These are phyloP conservation scores for Chlamydomonas schloesseri DNA, from an alignment of 139 green algal species.

Conservation along the genomic window DNA sequence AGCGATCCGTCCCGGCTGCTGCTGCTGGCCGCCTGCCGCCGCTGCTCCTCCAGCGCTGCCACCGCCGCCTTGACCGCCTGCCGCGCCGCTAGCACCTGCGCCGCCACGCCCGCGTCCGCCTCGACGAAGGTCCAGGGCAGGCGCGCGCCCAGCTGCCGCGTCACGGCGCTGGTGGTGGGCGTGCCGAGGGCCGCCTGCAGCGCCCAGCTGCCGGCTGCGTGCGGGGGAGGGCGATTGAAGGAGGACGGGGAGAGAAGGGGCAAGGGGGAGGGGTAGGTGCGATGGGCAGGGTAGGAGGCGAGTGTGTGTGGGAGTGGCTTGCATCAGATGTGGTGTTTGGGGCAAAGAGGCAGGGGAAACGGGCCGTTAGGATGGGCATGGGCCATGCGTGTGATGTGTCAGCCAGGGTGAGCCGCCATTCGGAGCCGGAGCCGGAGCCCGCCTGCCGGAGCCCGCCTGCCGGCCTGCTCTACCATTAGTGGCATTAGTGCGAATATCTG, in stretches of 20 bases:
- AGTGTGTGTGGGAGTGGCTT: too few relatives aligned
- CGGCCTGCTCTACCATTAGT: too few relatives aligned
- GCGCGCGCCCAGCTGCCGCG: slow-evolving; percentile 48
- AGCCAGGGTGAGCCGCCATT: too few relatives aligned
- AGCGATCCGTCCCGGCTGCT: neutral
- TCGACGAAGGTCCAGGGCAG: slow-evolving; percentile 28
- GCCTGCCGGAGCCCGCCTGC: too few relatives aligned
- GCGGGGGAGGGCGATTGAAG: neutral
- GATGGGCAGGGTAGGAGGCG: neutral
- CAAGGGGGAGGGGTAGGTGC: neutral
- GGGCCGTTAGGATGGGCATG: too few relatives aligned
- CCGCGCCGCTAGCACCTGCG: neutral
- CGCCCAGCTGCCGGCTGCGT: slow-evolving; percentile 12
- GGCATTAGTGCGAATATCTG: too few relatives aligned
- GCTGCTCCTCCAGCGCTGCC: slow-evolving; percentile 24
- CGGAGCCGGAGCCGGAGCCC: too few relatives aligned
- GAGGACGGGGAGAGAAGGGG: neutral
- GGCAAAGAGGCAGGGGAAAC: too few relatives aligned
- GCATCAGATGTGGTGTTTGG: neutral
- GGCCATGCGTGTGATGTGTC: too few relatives aligned
- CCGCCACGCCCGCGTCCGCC: neutral
- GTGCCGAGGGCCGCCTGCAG: slow-evolving; percentile 32
- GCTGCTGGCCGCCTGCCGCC: neutral
- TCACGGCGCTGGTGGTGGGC: slow-evolving; percentile 29
- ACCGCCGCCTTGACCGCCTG: slow-evolving; percentile 13